Conservation (phyloP, 1,139 yeast genomes). For the Eremothecium cymbalariae region DNA sequence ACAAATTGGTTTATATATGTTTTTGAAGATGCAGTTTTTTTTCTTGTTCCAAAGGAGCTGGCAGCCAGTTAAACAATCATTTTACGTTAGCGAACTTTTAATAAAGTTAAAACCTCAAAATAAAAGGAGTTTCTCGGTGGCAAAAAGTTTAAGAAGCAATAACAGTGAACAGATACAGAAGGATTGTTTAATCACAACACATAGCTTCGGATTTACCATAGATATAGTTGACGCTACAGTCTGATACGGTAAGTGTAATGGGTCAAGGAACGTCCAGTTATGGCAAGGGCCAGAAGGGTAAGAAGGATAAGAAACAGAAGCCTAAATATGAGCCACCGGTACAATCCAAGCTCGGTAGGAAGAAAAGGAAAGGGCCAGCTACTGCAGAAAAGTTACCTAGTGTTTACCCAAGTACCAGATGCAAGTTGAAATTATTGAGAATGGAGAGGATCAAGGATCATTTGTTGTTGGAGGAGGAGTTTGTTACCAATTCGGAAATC, state of each 20-base stretch:
- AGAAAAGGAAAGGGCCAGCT: constrained; percentile 91
- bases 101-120: constrained; percentile 1
- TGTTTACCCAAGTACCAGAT: constrained; percentile 88
- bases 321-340: constrained; percentile 99
- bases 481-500: constrained; percentile 89
- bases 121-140: neutral
- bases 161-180: neutral
- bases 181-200: neutral
- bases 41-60: too few species aligned
- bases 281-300: constrained; percentile 63
- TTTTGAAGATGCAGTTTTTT: too few species aligned
- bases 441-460: constrained; percentile 97
- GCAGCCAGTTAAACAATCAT: too few species aligned
- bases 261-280: constrained; percentile 80
- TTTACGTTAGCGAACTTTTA: too few species aligned
- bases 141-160: neutral
- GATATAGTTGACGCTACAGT: too few species aligned
- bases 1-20: too few species aligned
- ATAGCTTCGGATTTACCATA: too few species aligned
- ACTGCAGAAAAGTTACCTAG: constrained; percentile 78
- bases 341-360: constrained; percentile 73
- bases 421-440: constrained; percentile 80
- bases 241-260: too few species aligned
- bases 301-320: constrained; percentile 66
- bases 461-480: constrained; percentile 88